Conservation (phyloP, 176 grass and related monocot species). For the Avena insularis region DNA sequence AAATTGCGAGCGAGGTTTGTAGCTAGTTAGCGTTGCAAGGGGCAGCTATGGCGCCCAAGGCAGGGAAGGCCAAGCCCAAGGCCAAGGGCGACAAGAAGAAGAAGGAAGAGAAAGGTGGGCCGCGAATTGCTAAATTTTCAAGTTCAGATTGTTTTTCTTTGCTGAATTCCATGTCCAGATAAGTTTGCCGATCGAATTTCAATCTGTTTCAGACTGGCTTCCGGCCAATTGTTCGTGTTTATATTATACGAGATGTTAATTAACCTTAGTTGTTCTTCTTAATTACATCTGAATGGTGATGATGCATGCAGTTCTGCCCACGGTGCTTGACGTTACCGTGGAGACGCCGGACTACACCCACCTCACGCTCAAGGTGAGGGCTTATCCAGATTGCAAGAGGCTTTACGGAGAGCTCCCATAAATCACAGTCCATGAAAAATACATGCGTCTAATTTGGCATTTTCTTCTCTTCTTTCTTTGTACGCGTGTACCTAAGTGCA, state of each 20-base stretch:
- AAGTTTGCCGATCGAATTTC: background rate
- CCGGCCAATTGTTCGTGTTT: background rate
- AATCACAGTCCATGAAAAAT: background rate
- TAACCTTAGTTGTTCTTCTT: too few relatives aligned
- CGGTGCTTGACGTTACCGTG: constrained; percentile 78
- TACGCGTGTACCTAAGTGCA: too few relatives aligned
- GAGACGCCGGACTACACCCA: constrained; percentile 87
- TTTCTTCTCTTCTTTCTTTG: background rate
- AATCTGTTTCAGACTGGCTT: background rate
- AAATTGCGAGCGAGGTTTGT: background rate
- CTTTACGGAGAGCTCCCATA: background rate
- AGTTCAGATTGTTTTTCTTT: background rate
- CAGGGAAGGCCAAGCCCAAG: constrained; percentile 84
- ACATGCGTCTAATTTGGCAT: background rate
- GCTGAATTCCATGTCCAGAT: background rate
- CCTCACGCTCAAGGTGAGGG: constrained; percentile 86
- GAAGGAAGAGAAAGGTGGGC: constrained; percentile 92
- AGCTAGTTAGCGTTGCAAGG: background rate
- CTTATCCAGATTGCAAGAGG: background rate
- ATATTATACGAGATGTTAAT: too few relatives aligned
- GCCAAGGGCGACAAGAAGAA: constrained; percentile 96
- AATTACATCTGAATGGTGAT: too few relatives aligned
- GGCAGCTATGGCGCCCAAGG: constrained; percentile 80
- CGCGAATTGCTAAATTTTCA: background rate
- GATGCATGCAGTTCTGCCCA: constrained; percentile 67